Conservation (phyloP, 208 protist species). For the Porcisia deanei region DNA sequence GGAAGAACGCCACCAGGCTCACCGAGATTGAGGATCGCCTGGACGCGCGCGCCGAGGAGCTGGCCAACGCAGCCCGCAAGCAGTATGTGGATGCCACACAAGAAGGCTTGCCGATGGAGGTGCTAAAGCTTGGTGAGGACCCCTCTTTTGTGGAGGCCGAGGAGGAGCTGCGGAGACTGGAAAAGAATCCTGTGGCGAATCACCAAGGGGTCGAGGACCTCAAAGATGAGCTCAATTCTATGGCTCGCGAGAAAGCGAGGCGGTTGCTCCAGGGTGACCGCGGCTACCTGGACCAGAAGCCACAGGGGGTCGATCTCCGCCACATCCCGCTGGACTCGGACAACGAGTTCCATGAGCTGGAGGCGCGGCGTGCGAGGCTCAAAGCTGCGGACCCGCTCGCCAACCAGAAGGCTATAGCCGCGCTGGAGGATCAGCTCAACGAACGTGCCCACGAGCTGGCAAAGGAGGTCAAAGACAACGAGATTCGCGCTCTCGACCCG, state of each 20-base stretch:
- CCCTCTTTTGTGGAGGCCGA: conserved; percentile 56
- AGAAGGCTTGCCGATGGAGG: conserved; percentile 54
- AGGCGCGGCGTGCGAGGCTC: conserved; percentile 63
- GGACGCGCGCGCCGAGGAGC: conserved; percentile 61
- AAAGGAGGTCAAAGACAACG: conserved; percentile 59
- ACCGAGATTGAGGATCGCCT: conserved; percentile 52
- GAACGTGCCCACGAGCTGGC: conserved; percentile 69
- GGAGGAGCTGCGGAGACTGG: conserved; percentile 49
- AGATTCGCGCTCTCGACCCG: conserved; percentile 49
- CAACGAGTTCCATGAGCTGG: conserved; percentile 60
- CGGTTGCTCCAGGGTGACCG: conserved; percentile 63
- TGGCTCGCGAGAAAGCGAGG: conserved; percentile 55
- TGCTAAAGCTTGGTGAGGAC: conserved; percentile 67
- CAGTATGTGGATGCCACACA: conserved; percentile 45
- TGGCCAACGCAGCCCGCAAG: conserved; percentile 58
- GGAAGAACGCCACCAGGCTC: conserved; percentile 47
- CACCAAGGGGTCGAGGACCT: conserved; percentile 63
- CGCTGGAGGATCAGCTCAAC: conserved; percentile 68
- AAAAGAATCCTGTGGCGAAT: conserved; percentile 69
- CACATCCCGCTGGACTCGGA: conserved; percentile 74
- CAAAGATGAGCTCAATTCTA: conserved; percentile 66
- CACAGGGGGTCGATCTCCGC: conserved; percentile 64
- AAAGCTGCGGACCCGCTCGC: conserved; percentile 56
- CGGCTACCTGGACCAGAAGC: conserved; percentile 60
- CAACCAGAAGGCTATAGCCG: conserved; percentile 51